Percentiles rank a stretch among this genome's conserved stretches.
phyloP scores from a whole-genome alignment of 768 basidiomycete species.

The Termitomyces bulborhizus region DNA sequence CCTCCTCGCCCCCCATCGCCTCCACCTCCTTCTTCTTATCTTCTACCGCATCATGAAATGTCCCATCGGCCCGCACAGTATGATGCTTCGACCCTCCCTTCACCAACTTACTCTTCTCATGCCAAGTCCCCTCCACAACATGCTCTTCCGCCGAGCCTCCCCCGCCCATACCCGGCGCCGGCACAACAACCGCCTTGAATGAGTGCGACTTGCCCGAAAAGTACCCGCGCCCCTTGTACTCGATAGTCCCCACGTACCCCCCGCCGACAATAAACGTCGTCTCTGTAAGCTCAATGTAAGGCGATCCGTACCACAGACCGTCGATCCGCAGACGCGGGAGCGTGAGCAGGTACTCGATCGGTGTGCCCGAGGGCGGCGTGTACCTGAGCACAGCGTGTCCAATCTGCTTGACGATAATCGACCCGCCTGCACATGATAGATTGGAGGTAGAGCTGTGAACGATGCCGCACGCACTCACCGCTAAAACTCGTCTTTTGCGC shows the following conservation, averaged over 20 bases:
- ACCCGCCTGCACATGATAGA: slow-evolving; percentile 36
- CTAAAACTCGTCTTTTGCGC: slow-evolving; percentile 96
- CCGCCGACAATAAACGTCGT: slow-evolving; percentile 65
- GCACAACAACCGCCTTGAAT: slow-evolving; percentile 78
- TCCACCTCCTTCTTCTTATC: slow-evolving; percentile 69
- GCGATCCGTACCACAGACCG: slow-evolving; percentile 86
- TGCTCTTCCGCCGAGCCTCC: slow-evolving; percentile 27
- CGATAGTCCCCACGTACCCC: slow-evolving; percentile 48
- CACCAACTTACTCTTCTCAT: slow-evolving; percentile 51
- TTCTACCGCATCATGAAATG: slow-evolving; percentile 72
- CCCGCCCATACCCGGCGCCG: slow-evolving; percentile 15
- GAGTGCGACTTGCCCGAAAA: slow-evolving; percentile 90
- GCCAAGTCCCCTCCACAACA: slow-evolving; percentile 79
- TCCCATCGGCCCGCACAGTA: slow-evolving; percentile 18
- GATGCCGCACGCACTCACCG: slow-evolving; percentile 30
- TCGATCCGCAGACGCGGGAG: slow-evolving; percentile 90
- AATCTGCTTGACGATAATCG: slow-evolving; percentile 88
- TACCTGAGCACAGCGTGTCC: slow-evolving; percentile 87
- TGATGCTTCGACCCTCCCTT: slow-evolving; percentile 20
- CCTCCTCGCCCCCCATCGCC: slow-evolving; percentile 48
- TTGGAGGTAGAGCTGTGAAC: too few species aligned
- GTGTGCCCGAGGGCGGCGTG: slow-evolving; percentile 40
- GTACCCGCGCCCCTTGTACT: slow-evolving; percentile 96
- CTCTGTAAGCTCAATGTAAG: slow-evolving; percentile 89
- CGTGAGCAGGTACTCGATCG: slow-evolving; percentile 76